Percentiles rank a stretch among this genome's conserved stretches.
Conservation (phyloP, 176 grass and related monocot species). For the Cenchrus fungigraminus region DNA sequence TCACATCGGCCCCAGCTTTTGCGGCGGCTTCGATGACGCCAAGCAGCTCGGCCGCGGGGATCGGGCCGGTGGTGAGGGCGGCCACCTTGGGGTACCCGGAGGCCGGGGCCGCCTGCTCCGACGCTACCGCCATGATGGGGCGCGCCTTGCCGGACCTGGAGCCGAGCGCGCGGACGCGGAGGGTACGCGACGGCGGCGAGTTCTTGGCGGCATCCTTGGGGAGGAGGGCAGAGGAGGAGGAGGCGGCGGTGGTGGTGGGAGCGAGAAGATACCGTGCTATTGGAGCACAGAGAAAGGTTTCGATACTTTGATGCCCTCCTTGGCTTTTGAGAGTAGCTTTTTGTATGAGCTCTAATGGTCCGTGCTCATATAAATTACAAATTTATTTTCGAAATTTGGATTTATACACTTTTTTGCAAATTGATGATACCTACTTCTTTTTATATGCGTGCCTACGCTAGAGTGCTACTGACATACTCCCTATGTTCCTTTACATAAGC, state of each 20-base stretch:
- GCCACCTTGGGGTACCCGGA: slow-evolving; percentile 65
- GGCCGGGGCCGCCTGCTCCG: slow-evolving; percentile 34
- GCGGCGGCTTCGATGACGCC: slow-evolving; percentile 81
- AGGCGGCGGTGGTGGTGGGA: slow-evolving; percentile 34
- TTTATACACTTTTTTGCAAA: background rate
- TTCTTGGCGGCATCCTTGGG: slow-evolving; percentile 26
- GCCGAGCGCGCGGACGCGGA: slow-evolving; percentile 14
- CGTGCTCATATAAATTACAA: background rate
- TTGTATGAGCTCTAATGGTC: background rate
- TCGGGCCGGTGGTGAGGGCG: slow-evolving; percentile 79
- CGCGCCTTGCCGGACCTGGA: slow-evolving; percentile 34
- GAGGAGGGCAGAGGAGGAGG: slow-evolving; percentile 10
- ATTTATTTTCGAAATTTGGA: background rate
- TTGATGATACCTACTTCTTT: background rate
- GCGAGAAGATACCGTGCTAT: slow-evolving; percentile 80
- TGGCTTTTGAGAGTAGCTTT: background rate
- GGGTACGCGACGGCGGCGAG: slow-evolving; percentile 10
- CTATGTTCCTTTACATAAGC: too few species aligned
- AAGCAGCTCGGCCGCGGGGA: slow-evolving; percentile 72
- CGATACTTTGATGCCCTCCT: background rate
- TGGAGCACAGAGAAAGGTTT: slow-evolving; percentile 40
- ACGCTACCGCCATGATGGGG: slow-evolving; percentile 49
- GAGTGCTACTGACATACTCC: too few species aligned
- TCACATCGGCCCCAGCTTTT: slow-evolving; percentile 74
- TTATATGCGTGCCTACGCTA: too few species aligned